These are phyloP conservation scores for Naegleria lovaniensis DNA, from an alignment of 208 protist genomes.

Conservation along the genomic window DNA sequence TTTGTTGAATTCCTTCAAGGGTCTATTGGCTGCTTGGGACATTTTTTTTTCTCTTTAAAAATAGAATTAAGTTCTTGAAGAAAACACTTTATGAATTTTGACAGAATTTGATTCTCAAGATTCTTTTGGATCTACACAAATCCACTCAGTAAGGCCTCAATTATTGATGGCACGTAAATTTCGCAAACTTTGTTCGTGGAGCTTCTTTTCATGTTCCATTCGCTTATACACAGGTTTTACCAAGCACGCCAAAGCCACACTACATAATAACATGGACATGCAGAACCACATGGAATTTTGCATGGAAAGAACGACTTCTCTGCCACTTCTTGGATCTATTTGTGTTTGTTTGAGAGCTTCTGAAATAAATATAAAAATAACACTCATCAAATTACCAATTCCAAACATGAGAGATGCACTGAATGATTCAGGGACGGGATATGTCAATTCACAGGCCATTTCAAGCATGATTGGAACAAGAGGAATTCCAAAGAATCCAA, in stretches of 20 bases:
- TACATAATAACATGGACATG: not conserved
- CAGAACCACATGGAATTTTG: not conserved
- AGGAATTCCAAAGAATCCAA: not conserved
- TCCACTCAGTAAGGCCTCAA: no score
- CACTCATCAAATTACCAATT: not conserved
- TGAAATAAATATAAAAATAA: not conserved
- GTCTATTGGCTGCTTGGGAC: not conserved
- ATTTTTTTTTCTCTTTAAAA: not conserved
- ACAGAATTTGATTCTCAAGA: no score
- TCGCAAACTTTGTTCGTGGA: not conserved
- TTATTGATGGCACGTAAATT: not conserved
- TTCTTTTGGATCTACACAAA: no score
- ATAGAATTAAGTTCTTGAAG: no score
- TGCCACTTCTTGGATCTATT: not conserved
- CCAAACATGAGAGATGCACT: not conserved
- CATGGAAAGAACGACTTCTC: not conserved
- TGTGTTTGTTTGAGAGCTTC: not conserved
- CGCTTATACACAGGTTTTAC: not conserved
- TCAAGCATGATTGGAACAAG: not conserved
- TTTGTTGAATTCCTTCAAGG: conserved; percentile 9
- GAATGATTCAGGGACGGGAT: not conserved
- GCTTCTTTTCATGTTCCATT: not conserved
- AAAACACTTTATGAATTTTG: no score
- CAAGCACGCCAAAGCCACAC: not conserved
- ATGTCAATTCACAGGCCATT: not conserved